phyloP scores from a whole-genome alignment of 768 basidiomycete species.

The Rhizopogon roseolus region DNA sequence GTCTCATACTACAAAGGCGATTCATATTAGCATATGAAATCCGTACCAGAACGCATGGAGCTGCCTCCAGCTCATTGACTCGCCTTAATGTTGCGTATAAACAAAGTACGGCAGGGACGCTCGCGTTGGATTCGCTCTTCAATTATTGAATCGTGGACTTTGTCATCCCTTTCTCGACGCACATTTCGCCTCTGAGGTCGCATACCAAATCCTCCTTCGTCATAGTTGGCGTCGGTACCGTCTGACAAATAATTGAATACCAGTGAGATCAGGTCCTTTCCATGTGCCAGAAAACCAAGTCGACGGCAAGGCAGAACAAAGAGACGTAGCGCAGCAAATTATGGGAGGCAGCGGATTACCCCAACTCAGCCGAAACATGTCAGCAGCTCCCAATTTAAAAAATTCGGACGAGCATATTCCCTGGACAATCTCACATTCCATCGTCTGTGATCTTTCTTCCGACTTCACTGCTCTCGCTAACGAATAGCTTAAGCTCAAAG shows the following conservation, averaged over 20 bases:
- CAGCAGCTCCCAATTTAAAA: neutral
- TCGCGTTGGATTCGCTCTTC: constrained; percentile 93
- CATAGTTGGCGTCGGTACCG: constrained; percentile 53
- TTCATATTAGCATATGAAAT: constrained; percentile 10
- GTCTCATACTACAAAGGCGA: constrained; percentile 71
- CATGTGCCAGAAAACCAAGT: constrained; percentile 37
- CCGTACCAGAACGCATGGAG: neutral
- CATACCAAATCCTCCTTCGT: constrained; percentile 44
- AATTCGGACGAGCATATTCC: constrained; percentile 23
- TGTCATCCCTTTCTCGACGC: constrained; percentile 81
- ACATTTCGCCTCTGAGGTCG: constrained; percentile 41
- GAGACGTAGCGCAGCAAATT: constrained; percentile 38
- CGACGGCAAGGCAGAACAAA: constrained; percentile 37
- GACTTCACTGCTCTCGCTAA: constrained; percentile 42
- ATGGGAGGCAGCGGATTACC: constrained; percentile 1
- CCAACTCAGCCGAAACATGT: constrained; percentile 1
- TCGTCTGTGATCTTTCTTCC: constrained; percentile 9
- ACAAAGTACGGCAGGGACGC: constrained; percentile 91
- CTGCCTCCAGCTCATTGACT: constrained; percentile 35
- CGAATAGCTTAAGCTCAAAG: constrained; percentile 41
- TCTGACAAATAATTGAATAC: constrained; percentile 49
- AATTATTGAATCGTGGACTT: constrained; percentile 87
- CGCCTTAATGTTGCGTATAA: constrained; percentile 98
- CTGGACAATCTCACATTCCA: constrained; percentile 5
- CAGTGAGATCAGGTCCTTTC: constrained; percentile 42